Base-by-base conservation (phyloP, 441 rosid species). In the Raphanus hybrid region DNA sequence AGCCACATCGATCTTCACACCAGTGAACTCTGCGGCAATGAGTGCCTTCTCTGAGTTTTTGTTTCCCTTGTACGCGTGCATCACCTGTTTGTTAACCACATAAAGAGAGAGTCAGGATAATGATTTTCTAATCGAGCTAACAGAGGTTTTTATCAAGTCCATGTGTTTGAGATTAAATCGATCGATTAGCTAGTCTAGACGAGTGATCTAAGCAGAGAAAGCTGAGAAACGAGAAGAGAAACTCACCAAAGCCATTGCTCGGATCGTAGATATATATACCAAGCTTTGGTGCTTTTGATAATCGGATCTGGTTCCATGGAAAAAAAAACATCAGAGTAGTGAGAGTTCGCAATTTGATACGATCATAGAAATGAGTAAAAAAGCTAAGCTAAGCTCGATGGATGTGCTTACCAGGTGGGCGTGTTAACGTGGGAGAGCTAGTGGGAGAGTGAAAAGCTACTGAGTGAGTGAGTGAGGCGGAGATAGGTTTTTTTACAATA, bases 21-120 rank as follows among this genome's bases (percentile, higher is more conserved):
- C 98, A 16, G 83, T 61, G 79, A 88, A 94, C 81, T 94, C 98
- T 8, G 98, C 99, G 1, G 77, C 90, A 77, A 95, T 91, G 52
- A 89, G 92, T 79, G 87, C 62, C 85, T 94, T 92, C 75, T 15
- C 80, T 0, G 80, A 87, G 85, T 78, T 87, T 73, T 87, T 92
- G 89, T 94, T 88, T 14, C 70, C 80, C 41, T 82, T 84, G 48
- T 75, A 77, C 0, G 92, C 78, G 71, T 92, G 86, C 86, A 94
- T 27, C 12, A 88, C 85, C 97, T 94, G 74, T 15, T 3, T 29
- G 5, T 69, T 43, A 15, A 12, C 9, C 9, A 41, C 48, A 41
- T 41, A 41, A 3, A 10, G 10, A 34, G 1, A 34, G 26, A 23
- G 2, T 41, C 48, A 39, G 45, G 0, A 39, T 37, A 37, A 37